Percentiles rank a stretch among this genome's conserved stretches.
These are phyloP conservation scores for Vaccinium macrocarpon DNA, from an alignment of 148 eudicot species.

Conservation along the genomic window DNA sequence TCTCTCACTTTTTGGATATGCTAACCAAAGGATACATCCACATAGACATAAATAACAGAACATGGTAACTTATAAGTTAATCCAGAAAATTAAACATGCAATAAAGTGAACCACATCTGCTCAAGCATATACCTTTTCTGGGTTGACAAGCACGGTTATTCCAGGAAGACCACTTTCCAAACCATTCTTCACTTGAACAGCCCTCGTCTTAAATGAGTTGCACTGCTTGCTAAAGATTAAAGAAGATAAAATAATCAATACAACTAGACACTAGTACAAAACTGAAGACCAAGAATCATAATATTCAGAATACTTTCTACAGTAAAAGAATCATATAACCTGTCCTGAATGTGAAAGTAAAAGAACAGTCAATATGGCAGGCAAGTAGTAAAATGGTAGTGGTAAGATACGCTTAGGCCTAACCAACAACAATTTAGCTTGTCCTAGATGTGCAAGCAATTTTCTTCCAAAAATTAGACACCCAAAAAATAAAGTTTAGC, in stretches of 20 bases:
- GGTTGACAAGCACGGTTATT: slow-evolving; percentile 57
- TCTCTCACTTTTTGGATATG: background rate
- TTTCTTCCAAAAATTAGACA: background rate
- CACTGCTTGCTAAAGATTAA: slow-evolving; percentile 57
- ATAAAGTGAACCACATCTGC: background rate
- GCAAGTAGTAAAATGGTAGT: background rate
- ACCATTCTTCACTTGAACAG: slow-evolving; percentile 44
- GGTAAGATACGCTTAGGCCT: background rate
- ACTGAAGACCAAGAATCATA: background rate
- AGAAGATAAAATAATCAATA: background rate
- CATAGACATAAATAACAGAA: background rate
- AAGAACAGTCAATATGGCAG: background rate
- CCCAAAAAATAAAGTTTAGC: no score
- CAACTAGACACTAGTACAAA: background rate
- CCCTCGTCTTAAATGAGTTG: slow-evolving; percentile 48
- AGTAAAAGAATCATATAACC: background rate
- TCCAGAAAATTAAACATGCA: background rate
- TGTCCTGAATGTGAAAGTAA: background rate
- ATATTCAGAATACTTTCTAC: background rate
- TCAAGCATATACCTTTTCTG: slow-evolving; percentile 50
- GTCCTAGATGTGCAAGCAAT: background rate
- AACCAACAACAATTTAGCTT: background rate
- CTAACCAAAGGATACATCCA: background rate
- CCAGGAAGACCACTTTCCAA: slow-evolving; percentile 47
- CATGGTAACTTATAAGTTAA: background rate